Base-by-base conservation (phyloP, 257 asterid species). In the Nyctanthes arbortristis region DNA sequence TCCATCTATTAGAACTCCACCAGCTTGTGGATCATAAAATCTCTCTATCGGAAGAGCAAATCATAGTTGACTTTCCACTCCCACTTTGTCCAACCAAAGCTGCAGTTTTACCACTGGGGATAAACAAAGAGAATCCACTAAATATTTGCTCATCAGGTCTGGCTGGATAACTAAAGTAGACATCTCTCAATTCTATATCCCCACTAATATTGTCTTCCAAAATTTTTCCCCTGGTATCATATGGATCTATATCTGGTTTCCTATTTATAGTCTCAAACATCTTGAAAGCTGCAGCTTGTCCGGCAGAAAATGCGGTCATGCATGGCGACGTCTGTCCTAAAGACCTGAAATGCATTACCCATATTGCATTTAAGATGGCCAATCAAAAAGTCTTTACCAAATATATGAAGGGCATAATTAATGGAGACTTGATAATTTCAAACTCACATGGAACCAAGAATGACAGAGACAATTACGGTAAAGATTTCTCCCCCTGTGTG, bases 21-120 rank as follows among this genome's bases (percentile, higher is more conserved):
- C 97, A 7, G 81, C 77, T 16, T 67, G 76, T 0, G 97, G 97
- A 77, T 91, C 97, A 47, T 91, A 91, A 69, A 91, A 89, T 56
- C 97, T 83, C 80, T 91, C 95, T 3, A 87, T 76, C 76, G 89
- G n/a, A n/a, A n/a, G n/a, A 71, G 67, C 95, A 87, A 56, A 89
- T 77, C 58, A 89, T 95, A 0, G 97, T 91, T 4, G 97, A 91
- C 70, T 91, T 91, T 34, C 96, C 97, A 40, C 97, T 89, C 55
- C 97, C 96, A 57, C 97, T 91, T 68, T 89, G 95, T 12, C 97
- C 97, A 52, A 91, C 96, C 83, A 91, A 78, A 1, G 96, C 97
- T 0, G 94, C 83, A 7, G 97, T 87, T n/a, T 89, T 81, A 30
- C 93, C 97, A 7, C 77, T 81, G 2, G 89, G 81, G 64, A 91